Evolutionary conservation across 495 filamentous ascomycete species (phyloP).

Genomic region (Hypoxylon perforatum): DNA sequence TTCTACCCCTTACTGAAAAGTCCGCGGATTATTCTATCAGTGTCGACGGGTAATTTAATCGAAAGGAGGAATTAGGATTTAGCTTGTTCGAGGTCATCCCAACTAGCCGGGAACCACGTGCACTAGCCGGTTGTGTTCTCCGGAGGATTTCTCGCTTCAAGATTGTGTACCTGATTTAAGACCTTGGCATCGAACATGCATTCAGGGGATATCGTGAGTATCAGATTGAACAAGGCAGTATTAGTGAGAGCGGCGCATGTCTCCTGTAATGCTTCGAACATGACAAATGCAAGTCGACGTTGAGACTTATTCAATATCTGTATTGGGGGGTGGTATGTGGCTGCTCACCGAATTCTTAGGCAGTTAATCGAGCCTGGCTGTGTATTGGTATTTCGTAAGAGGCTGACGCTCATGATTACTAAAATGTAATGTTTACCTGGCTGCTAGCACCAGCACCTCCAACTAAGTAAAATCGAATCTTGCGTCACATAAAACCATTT

Average conservation of each 20-base stretch:
- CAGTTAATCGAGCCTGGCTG: too few species aligned
- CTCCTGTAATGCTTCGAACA: background rate
- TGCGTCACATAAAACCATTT: background rate
- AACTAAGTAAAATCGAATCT: background rate
- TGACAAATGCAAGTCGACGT: background rate
- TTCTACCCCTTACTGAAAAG: too few species aligned
- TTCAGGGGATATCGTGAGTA: background rate
- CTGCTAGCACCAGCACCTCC: background rate
- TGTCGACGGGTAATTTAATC: background rate
- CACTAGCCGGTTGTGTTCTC: background rate
- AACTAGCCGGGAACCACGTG: conserved; percentile 16
- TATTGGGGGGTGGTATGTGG: too few species aligned
- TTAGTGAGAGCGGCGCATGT: background rate
- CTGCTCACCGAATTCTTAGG: too few species aligned
- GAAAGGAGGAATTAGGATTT: conserved; percentile 1
- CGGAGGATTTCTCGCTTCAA: conserved; percentile 8
- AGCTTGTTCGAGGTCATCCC: conserved; percentile 13
- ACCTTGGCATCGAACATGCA: conserved; percentile 1
- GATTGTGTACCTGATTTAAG: background rate
- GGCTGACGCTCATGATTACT: too few species aligned
- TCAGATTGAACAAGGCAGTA: background rate
- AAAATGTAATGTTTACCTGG: too few species aligned
- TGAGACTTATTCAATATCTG: background rate
- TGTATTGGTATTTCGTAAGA: too few species aligned
- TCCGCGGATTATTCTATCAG: background rate